Percentiles rank a stretch among this genome's conserved stretches.
These are phyloP conservation scores for Calamus simplicifolius DNA, from an alignment of 176 grass and related monocot genomes.

Conservation along the genomic window DNA sequence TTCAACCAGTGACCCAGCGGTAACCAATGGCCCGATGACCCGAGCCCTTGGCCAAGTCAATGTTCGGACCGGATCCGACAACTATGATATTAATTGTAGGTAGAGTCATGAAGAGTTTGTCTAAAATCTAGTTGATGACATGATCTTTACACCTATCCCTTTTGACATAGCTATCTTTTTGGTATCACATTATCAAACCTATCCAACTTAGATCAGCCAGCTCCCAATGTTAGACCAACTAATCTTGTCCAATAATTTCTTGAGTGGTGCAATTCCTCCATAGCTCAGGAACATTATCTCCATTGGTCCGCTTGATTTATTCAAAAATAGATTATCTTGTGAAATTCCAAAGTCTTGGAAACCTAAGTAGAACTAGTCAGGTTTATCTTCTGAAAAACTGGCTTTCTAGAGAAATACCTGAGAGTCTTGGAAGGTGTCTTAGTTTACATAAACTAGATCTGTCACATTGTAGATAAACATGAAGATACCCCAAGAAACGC, in stretches of 20 bases:
- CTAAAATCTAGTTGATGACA: constrained; percentile 40
- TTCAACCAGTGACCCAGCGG: no score
- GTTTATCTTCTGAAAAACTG: constrained; percentile 43
- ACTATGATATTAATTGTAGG: no score
- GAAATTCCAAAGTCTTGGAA: constrained; percentile 52
- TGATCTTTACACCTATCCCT: constrained; percentile 54
- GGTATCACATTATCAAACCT: constrained; percentile 62
- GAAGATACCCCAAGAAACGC: constrained; percentile 36
- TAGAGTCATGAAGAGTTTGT: constrained; percentile 17
- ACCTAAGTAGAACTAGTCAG: background rate
- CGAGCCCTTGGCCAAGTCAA: no score
- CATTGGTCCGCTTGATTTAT: constrained; percentile 49
- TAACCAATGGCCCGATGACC: no score
- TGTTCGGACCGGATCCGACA: no score
- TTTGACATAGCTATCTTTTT: constrained; percentile 36
- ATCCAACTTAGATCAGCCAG: constrained; percentile 37
- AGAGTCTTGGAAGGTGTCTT: constrained; percentile 19
- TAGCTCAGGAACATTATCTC: constrained; percentile 35
- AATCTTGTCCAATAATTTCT: constrained; percentile 37
- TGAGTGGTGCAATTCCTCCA: constrained; percentile 38
- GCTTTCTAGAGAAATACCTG: constrained; percentile 51
- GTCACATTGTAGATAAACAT: constrained; percentile 42
- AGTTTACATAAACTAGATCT: constrained; percentile 41
- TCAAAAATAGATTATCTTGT: constrained; percentile 37
- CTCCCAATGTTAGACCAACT: constrained; percentile 31